phyloP scores from a whole-genome alignment of 108 stramenopile genomes.

The Pseudonitzschia delicatissima region DNA sequence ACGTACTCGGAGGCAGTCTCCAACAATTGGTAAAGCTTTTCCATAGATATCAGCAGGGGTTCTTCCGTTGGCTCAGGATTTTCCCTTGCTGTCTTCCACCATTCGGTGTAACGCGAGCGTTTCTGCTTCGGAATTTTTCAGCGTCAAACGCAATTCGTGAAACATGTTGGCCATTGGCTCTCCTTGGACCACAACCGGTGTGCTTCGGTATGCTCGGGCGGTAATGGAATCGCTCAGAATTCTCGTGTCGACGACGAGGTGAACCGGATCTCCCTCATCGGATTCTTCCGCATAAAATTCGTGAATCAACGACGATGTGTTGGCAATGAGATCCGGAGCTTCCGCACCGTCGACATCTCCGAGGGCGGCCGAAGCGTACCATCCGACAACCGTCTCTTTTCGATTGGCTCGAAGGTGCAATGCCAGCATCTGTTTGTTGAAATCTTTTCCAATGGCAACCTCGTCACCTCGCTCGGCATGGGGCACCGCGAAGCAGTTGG shows the following conservation, averaged over 20 bases:
- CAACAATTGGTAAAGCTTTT: conserved; percentile 74
- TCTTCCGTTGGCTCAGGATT: conserved; percentile 14
- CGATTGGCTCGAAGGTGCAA: conserved; percentile 75
- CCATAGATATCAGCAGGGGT: conserved; percentile 65
- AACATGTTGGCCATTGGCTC: conserved; percentile 89
- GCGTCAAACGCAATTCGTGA: conserved; percentile 76
- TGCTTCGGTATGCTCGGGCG: conserved; percentile 74
- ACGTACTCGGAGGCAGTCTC: conserved; percentile 82
- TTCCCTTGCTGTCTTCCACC: conserved; percentile 34
- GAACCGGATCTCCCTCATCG: conserved; percentile 85
- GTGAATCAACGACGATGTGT: conserved; percentile 93
- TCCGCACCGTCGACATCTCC: conserved; percentile 32
- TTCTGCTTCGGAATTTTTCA: conserved; percentile 82
- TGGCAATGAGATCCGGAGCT: conserved; percentile 58
- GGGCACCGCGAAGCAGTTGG: conserved; percentile 95
- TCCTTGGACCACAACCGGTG: conserved; percentile 70
- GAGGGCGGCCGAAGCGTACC: conserved; percentile 87
- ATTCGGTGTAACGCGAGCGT: conserved; percentile 87
- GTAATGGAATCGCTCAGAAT: conserved; percentile 65
- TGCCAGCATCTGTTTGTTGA: conserved; percentile 85
- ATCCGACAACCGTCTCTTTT: conserved; percentile 93
- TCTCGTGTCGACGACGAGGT: conserved; percentile 86
- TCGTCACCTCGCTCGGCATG: conserved; percentile 88
- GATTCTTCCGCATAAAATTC: conserved; percentile 94
- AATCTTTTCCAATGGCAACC: conserved; percentile 97